A percentile compares a stretch with the other conserved stretches of the same genome.
Conservation (phyloP, 495 filamentous ascomycete genomes). For the Podospora conica region DNA sequence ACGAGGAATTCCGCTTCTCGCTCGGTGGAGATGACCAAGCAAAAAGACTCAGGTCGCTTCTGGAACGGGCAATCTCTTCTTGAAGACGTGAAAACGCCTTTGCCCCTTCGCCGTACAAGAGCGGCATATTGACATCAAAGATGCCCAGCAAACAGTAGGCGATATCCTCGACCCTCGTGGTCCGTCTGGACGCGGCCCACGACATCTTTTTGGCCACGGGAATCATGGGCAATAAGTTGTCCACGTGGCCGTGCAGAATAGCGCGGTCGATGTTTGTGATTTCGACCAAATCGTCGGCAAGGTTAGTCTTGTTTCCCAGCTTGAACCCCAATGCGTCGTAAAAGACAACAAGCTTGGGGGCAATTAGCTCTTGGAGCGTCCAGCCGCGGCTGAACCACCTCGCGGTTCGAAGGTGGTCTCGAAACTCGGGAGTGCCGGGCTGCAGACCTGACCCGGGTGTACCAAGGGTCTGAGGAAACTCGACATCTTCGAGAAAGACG, state of each 20-base stretch:
- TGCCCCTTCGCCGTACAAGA: not conserved
- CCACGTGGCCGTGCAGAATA: not conserved
- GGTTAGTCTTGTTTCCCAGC: not conserved
- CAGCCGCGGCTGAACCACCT: not conserved
- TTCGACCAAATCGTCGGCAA: not conserved
- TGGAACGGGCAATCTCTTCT: not conserved
- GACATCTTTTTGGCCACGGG: not conserved
- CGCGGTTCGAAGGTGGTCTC: not conserved
- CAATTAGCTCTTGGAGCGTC: not conserved
- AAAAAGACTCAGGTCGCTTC: not conserved
- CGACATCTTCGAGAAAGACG: not conserved
- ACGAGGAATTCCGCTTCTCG: too few species aligned
- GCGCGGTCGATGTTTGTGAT: not conserved
- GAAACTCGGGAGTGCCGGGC: not conserved
- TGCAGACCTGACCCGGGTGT: too few species aligned
- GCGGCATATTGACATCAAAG: not conserved
- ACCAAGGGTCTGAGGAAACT: not conserved
- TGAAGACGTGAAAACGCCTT: not conserved
- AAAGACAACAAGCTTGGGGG: not conserved
- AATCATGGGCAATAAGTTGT: not conserved
- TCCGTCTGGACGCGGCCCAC: not conserved
- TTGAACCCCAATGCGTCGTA: not conserved
- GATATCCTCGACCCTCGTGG: not conserved
- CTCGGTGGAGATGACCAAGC: not conserved
- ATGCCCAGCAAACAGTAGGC: not conserved